Evolutionary conservation across 2,329 filamentous ascomycete genomes (phyloP).

Genomic region (Plenodomus tracheiphilus): DNA sequence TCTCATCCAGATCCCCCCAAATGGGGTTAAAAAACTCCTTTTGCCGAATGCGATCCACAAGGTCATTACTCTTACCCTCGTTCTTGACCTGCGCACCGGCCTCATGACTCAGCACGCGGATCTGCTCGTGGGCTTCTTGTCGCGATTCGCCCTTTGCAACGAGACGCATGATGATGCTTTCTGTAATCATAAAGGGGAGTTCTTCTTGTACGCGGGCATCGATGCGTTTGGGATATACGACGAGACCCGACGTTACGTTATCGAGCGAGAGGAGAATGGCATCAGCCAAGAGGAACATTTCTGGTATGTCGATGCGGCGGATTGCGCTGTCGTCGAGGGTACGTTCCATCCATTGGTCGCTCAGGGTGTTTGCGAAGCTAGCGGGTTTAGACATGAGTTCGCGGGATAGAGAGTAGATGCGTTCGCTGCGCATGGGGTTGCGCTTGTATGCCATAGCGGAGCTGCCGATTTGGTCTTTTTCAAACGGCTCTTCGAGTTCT

Average conservation of each 20-base stretch:
- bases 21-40: conserved; percentile 75
- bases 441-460: conserved; percentile 66
- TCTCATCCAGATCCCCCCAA: conserved; percentile 66
- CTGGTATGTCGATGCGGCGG: conserved; percentile 57
- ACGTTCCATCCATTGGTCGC: conserved; percentile 77
- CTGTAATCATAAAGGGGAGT: conserved; percentile 84
- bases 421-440: conserved; percentile 62
- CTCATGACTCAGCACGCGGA: conserved; percentile 77
- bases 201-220: conserved; percentile 69
- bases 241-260: conserved; percentile 72
- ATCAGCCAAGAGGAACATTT: conserved; percentile 54
- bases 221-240: conserved; percentile 76
- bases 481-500: conserved; percentile 84
- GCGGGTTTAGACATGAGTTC: conserved; percentile 59
- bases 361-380: conserved; percentile 64
- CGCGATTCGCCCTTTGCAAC: conserved; percentile 70
- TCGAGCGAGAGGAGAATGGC: conserved; percentile 68
- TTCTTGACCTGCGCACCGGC: conserved; percentile 72
- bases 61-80: conserved; percentile 75
- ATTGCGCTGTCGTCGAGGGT: conserved; percentile 78
- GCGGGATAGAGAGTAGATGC: conserved; percentile 62
- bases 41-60: conserved; percentile 74
- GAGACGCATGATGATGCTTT: conserved; percentile 64
- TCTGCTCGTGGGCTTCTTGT: conserved; percentile 85
- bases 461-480: conserved; percentile 65